These are phyloP conservation scores for Trichophyton rubrum DNA, from an alignment of 2,329 filamentous ascomycete species.

Conservation along the genomic window DNA sequence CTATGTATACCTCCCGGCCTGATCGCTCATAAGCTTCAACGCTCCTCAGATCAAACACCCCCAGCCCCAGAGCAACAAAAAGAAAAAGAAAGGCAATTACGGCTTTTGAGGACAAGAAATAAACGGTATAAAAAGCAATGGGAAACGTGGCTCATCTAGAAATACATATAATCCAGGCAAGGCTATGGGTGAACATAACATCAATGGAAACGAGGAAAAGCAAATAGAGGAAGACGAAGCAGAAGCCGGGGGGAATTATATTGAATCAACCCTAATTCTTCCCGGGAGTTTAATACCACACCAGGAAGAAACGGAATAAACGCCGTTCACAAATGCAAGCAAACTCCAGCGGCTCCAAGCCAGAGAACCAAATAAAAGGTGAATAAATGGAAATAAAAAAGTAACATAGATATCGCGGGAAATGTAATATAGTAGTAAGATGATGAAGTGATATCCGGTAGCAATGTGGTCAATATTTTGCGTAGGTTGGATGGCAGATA, in stretches of 20 bases:
- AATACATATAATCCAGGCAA: not conserved
- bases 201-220: not conserved
- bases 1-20: not conserved
- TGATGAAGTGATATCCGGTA: not conserved
- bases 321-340: constrained; percentile 5
- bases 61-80: not conserved
- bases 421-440: not conserved
- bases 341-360: constrained; percentile 4
- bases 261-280: not conserved
- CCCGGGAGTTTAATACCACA: not conserved
- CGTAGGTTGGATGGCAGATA: not conserved
- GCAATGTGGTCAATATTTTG: not conserved
- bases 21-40: not conserved
- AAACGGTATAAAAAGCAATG: not conserved
- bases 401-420: not conserved
- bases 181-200: not conserved
- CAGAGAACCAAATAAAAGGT: constrained; percentile 1
- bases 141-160: constrained; percentile 2
- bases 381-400: not conserved
- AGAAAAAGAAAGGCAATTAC: not conserved
- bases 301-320: not conserved
- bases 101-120: not conserved
- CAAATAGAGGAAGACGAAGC: not conserved
- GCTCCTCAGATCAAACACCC: not conserved
- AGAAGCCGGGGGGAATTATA: not conserved